phyloP scores from a whole-genome alignment of 73 alveolate species.

The Uronychia setigera region DNA sequence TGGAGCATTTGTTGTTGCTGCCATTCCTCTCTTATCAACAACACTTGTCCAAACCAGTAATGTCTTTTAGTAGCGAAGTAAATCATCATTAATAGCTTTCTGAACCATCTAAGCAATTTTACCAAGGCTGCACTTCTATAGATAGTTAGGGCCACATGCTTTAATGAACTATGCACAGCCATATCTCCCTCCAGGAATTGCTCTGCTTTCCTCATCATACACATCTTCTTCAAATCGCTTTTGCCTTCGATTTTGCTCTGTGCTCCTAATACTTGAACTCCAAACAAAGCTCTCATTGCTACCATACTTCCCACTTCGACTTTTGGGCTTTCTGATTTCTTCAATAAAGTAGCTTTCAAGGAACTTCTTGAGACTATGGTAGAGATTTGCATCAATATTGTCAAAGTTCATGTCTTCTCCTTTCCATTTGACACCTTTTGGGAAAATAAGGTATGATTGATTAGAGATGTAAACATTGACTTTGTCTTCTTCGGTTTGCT shows the following conservation, averaged over 20 bases:
- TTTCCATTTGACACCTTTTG: constrained; percentile 43
- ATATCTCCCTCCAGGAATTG: constrained; percentile 86
- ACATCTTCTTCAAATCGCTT: neutral
- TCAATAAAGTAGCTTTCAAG: constrained; percentile 48
- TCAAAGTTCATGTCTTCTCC: constrained; percentile 52
- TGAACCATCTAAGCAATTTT: constrained; percentile 61
- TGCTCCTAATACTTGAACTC: neutral
- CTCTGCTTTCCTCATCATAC: constrained; percentile 35
- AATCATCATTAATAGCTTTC: constrained; percentile 72
- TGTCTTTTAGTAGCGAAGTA: constrained; percentile 68
- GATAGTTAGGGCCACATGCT: constrained; percentile 63
- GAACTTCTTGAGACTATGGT: constrained; percentile 34
- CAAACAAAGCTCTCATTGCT: neutral
- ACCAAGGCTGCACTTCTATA: constrained; percentile 62
- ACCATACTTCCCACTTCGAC: neutral
- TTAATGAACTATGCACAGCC: constrained; percentile 81
- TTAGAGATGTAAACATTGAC: constrained; percentile 16
- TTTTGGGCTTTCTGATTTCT: constrained; percentile 9
- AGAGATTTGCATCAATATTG: constrained; percentile 24
- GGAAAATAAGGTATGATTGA: constrained; percentile 24
- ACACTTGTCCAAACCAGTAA: constrained; percentile 56
- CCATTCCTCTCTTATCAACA: constrained; percentile 26
- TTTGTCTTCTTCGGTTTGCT: constrained; percentile 30
- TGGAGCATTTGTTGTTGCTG: constrained; percentile 2
- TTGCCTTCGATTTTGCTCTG: neutral